Percentiles rank a stretch among this genome's conserved stretches.
These are phyloP conservation scores for Paradendryphiella salina DNA, from an alignment of 2,329 filamentous ascomycete genomes.

Conservation along the genomic window DNA sequence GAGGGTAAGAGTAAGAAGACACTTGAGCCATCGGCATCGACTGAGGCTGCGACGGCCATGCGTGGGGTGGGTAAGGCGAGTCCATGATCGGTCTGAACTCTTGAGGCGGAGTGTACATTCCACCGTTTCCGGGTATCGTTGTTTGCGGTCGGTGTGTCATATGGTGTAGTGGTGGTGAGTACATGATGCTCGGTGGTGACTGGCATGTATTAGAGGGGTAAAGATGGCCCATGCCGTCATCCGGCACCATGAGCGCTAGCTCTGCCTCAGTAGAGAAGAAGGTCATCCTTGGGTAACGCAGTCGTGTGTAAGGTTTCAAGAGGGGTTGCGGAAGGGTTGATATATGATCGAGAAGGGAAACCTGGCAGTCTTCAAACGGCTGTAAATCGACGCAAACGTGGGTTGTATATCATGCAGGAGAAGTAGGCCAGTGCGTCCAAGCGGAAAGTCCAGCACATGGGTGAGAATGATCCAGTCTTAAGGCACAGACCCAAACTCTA, in stretches of 20 bases:
- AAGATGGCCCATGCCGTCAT: constrained; percentile 40
- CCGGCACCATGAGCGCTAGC: constrained; percentile 42
- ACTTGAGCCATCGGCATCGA: constrained; percentile 35
- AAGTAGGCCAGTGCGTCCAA: constrained; percentile 36
- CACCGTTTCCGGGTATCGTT: constrained; percentile 29
- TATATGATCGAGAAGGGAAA: constrained; percentile 13
- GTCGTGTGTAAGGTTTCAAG: constrained; percentile 5
- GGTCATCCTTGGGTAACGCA: constrained; percentile 33
- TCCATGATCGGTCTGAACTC: constrained; percentile 37
- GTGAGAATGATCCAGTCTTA: constrained; percentile 37
- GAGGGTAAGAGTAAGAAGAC: constrained; percentile 43
- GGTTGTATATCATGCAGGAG: constrained; percentile 36
- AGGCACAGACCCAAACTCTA: constrained; percentile 35
- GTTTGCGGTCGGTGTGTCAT: constrained; percentile 32
- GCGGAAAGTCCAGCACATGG: constrained; percentile 30
- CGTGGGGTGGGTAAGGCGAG: constrained; percentile 41
- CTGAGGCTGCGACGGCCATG: constrained; percentile 39
- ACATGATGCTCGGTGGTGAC: constrained; percentile 46
- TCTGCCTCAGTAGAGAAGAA: constrained; percentile 46
- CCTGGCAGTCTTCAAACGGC: constrained; percentile 22
- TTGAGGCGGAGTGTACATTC: constrained; percentile 36
- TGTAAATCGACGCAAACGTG: constrained; percentile 27
- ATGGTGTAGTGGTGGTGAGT: constrained; percentile 44
- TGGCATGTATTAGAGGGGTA: constrained; percentile 45
- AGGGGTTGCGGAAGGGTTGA: constrained; percentile 10